Conservation (phyloP, 768 basidiomycete species). For the Calocera viscosa region DNA sequence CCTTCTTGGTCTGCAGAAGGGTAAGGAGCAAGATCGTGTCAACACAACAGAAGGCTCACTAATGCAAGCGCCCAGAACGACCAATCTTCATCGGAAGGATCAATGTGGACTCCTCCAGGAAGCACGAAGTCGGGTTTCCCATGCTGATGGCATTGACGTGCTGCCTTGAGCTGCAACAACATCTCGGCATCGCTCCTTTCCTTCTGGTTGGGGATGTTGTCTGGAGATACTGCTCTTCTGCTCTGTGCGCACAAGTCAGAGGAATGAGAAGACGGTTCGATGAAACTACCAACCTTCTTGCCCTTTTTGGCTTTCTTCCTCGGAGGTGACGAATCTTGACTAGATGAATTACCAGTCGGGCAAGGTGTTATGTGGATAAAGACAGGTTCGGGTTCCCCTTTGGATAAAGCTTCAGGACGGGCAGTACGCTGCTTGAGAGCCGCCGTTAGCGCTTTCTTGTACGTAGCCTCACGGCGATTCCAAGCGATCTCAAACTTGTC, state of each 20-base stretch:
- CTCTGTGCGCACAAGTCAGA: no score
- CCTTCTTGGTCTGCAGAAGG: background rate
- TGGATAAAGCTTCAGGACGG: no score
- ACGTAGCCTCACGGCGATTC: background rate
- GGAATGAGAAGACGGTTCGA: no score
- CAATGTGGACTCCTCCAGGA: background rate
- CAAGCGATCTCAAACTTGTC: background rate
- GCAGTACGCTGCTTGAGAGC: no score
- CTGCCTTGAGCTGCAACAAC: background rate
- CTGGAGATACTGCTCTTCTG: background rate
- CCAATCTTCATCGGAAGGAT: background rate
- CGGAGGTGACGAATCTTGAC: no score
- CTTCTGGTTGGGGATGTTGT: background rate
- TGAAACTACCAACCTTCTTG: no score
- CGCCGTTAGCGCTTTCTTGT: background rate
- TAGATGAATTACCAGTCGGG: no score
- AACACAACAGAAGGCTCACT: background rate
- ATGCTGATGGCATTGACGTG: background rate
- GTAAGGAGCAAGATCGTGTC: background rate
- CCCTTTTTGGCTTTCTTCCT: no score
- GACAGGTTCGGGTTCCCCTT: no score
- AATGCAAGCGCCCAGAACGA: background rate
- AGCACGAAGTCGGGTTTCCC: background rate
- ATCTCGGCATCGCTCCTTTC: background rate
- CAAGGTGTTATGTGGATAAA: no score